phyloP scores from a whole-genome alignment of 345 rosid genomes.

The Gossypium rotundifolium region DNA sequence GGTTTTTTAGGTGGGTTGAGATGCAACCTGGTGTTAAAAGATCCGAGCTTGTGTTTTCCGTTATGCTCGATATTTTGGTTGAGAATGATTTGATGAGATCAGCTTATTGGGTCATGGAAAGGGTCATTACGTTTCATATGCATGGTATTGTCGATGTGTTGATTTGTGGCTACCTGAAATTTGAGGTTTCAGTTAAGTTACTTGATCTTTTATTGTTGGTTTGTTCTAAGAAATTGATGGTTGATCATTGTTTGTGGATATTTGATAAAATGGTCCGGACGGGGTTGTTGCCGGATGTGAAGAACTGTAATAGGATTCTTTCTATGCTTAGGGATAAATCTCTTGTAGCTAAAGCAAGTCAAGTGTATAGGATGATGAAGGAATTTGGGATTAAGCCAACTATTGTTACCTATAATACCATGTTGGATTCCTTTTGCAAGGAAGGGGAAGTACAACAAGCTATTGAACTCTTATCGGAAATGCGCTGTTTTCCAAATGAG shows the following conservation, averaged over 20 bases:
- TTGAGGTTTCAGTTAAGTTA: conserved; percentile 29
- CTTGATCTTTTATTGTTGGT: conserved; percentile 54
- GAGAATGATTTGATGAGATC: conserved; percentile 39
- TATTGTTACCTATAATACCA: conserved; percentile 47
- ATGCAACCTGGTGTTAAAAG: conserved; percentile 38
- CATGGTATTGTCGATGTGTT: conserved; percentile 50
- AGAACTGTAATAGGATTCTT: conserved; percentile 59
- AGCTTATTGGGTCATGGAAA: conserved; percentile 53
- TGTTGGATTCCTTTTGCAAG: conserved; percentile 54
- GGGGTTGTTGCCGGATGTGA: conserved; percentile 52
- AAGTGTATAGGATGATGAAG: conserved; percentile 44
- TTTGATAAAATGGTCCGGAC: conserved; percentile 52
- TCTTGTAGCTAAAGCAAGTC: conserved; percentile 26
- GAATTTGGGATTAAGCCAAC: conserved; percentile 48
- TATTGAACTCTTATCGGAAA: conserved; percentile 34
- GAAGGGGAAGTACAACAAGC: conserved; percentile 51
- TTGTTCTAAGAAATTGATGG: conserved; percentile 46
- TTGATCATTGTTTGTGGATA: conserved; percentile 38
- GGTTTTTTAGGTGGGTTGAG: conserved; percentile 55
- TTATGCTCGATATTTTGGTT: conserved; percentile 51
- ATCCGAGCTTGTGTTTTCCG: conserved; percentile 34
- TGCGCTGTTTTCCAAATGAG: conserved; percentile 37
- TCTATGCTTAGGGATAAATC: conserved; percentile 45
- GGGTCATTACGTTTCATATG: conserved; percentile 34
- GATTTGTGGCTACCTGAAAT: conserved; percentile 26